Base-by-base conservation (phyloP, 768 basidiomycete species). In the Macrolepiota dolichaula region DNA sequence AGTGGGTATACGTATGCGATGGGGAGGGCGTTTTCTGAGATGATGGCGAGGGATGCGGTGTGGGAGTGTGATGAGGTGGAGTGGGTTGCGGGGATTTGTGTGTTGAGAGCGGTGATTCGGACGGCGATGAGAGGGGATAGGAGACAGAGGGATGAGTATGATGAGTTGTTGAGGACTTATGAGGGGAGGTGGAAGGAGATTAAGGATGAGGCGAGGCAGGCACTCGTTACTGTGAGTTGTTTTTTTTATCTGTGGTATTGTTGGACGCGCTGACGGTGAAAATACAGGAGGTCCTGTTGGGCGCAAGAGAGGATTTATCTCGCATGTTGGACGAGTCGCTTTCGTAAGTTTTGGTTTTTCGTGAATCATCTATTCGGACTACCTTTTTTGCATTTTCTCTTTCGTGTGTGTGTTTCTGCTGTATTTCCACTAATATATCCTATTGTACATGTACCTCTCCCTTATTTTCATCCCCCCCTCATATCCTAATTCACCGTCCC, bases 131-230 rank as follows among this genome's bases (percentile, higher is more conserved):
- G 79, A 46, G 77, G 77, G n/a, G 77, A 80, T 66, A 69, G 74
- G 55, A 72, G 76, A 62, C 79, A 81, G 63, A 73, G 81, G 62
- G 76, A 80, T 44, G 79, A 84, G 60, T 86, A 85, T 66, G 84
- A 81, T 56, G 81, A 80, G 32, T 65, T 87, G 22, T 57, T 87
- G 68, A 74, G 78, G 44, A 80, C 77, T 6, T 87, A 87, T 67
- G 85, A 87, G 66, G 74, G 79, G n/a, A 72, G 85, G 57, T 87
- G 86, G 86, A 87, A 87, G 68, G 86, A 87, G 68, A 87, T 87
- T 62, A 85, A 84, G 68, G 86, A 87, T 65, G 86, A 87, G 69
- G 79, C 83, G 13, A 73, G 86, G 62, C 86, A 87, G 69, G 79
- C 80, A 0, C 76, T 86, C 63, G 85, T 86, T 13, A 82, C 84